Evolutionary conservation across 202 grass and related monocot species (phyloP), one percentile per base, ranked within the genome.

Genomic region (Musa balbisiana): DNA sequence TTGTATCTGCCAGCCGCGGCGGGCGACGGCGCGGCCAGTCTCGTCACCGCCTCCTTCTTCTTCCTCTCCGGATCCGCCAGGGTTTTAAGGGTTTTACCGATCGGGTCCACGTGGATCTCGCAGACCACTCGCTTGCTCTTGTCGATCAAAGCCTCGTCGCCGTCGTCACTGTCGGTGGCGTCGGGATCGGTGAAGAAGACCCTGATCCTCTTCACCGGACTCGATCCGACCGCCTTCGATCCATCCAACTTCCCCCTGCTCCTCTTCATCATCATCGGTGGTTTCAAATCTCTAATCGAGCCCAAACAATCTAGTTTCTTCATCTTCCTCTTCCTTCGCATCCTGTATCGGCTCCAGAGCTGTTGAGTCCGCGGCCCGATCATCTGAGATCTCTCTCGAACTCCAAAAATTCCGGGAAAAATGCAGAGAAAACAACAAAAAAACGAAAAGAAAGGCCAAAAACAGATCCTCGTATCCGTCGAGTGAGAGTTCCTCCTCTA

Each of bases 141-240:
- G 62, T 71, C 64, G 3, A 2, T 8, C 23, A 19, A 52, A 9
- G 81, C 86, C 0, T 85, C 80, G 49, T 77, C 80, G 15, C 33
- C 33, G 33, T 82, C 85, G 58, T 81, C 73, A 52, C 86, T 84
- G 73, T 97, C 93, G 0, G 93, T 97, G 72, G 86, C 88, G 64
- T 97, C 82, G 11, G 88, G 84, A 82, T 97, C 93, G 78, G 8
- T n/a, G 76, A 67, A 92, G 76, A 82, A 78, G 72, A 94, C 76
- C 13, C 85, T 79, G 17, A 52, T 50, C n/a, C 19, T 52, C 60
- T 65, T 64, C 59, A 26, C 49, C 20, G 59, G 1, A 22, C 33
- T 52, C n/a, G 56, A 58, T 52, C 27, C 8, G 58, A 64, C 43
- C 56, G 12, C 74, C 12, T 9, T 10, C 8, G 9, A 64, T 51